Conservation (phyloP, 345 rosid species). For the Combretum micranthum region DNA sequence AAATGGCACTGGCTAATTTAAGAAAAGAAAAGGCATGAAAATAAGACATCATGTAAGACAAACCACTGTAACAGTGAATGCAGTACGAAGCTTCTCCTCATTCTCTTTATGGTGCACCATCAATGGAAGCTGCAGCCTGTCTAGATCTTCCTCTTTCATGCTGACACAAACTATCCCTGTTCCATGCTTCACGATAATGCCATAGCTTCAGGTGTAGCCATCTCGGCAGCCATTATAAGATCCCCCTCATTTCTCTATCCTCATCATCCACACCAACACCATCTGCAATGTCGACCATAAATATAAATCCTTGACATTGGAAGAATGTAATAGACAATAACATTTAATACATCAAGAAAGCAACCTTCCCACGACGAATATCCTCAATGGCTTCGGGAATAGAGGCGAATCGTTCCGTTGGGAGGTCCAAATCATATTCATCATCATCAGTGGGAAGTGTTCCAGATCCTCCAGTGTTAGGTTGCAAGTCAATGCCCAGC, state of each 20-base stretch:
- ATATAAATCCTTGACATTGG: background rate
- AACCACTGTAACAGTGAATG: constrained; percentile 93
- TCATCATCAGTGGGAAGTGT: constrained; percentile 47
- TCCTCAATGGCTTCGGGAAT: constrained; percentile 83
- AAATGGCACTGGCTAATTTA: background rate
- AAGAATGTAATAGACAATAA: background rate
- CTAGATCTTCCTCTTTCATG: constrained; percentile 71
- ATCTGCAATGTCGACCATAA: constrained; percentile 43
- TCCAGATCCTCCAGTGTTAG: constrained; percentile 37
- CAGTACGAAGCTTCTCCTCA: constrained; percentile 77
- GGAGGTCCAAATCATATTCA: constrained; percentile 62
- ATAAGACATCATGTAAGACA: constrained; percentile 11
- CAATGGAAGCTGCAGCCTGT: constrained; percentile 74
- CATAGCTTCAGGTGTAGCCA: constrained; percentile 89
- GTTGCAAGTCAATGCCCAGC: constrained; percentile 22
- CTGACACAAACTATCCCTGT: constrained; percentile 93
- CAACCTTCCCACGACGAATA: constrained; percentile 85
- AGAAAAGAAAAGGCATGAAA: background rate
- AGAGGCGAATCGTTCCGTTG: constrained; percentile 71
- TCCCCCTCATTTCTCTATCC: constrained; percentile 92
- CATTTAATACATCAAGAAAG: constrained; percentile 6
- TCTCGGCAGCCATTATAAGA: constrained; percentile 78
- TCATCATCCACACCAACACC: constrained; percentile 93
- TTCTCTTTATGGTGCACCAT: constrained; percentile 79
- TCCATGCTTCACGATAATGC: constrained; percentile 88